Evolutionary conservation across 768 basidiomycete genomes (phyloP).

Genomic region (Lyophyllum atratum): DNA sequence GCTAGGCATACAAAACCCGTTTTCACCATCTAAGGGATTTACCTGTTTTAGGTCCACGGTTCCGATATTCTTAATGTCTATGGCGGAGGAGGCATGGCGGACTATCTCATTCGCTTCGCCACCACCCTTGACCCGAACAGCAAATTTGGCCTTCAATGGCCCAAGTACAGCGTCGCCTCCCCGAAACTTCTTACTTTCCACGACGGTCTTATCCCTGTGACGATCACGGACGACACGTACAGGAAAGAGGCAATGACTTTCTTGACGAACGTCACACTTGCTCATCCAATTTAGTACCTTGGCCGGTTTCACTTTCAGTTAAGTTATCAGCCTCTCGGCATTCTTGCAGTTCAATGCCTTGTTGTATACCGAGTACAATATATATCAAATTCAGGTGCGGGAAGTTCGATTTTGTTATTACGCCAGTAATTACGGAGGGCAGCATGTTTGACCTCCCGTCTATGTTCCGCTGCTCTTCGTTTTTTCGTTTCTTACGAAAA

Average conservation of each 20-base stretch:
- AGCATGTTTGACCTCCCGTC: too few species aligned
- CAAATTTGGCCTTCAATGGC: conserved; percentile 39
- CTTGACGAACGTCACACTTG: conserved; percentile 33
- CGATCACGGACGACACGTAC: conserved; percentile 44
- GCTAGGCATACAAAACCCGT: conserved; percentile 9
- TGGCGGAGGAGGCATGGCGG: conserved; percentile 40
- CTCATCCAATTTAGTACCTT: conserved; percentile 27
- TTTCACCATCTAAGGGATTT: neutral
- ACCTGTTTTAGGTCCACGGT: conserved; percentile 37
- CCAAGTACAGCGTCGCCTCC: conserved; percentile 37
- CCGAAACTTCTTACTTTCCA: conserved; percentile 42
- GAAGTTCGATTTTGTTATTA: too few species aligned
- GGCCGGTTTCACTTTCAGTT: neutral
- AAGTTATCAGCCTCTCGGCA: neutral
- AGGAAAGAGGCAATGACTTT: conserved; percentile 39
- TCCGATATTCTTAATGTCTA: conserved; percentile 46
- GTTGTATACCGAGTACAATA: neutral
- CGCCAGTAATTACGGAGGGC: too few species aligned
- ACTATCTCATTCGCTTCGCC: conserved; percentile 49
- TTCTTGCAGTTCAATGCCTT: neutral
- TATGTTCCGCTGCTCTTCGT: too few species aligned
- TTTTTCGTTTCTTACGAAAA: too few species aligned
- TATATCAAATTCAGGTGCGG: neutral
- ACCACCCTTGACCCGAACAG: conserved; percentile 47
- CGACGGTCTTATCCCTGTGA: conserved; percentile 31